Evolutionary conservation across 1,139 yeast genomes (phyloP).

Genomic region (Sugiyamaella castrensis): DNA sequence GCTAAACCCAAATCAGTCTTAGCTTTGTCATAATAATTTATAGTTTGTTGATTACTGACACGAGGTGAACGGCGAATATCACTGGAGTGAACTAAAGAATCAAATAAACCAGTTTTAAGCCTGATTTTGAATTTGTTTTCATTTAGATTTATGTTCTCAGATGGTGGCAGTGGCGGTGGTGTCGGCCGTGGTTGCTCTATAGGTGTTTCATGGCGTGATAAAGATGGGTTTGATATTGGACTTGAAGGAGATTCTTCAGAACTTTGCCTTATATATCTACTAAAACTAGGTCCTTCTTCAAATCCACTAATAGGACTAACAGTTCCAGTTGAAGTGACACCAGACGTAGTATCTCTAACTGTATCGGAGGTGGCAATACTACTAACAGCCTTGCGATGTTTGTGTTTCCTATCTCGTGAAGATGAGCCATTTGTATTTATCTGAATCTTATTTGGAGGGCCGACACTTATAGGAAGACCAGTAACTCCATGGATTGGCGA

Average conservation of each 20-base stretch:
- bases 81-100: slow-evolving; percentile 25
- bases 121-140: slow-evolving; percentile 30
- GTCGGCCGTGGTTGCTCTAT: not conserved
- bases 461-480: slow-evolving; percentile 63
- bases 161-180: slow-evolving; percentile 10
- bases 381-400: not conserved
- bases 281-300: not conserved
- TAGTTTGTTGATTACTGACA: slow-evolving; percentile 6
- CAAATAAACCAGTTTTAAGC: slow-evolving; percentile 42
- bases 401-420: not conserved
- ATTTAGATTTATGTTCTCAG: not conserved
- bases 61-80: slow-evolving; percentile 20
- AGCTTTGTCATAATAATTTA: slow-evolving; percentile 24
- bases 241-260: slow-evolving; percentile 4
- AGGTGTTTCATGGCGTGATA: slow-evolving; percentile 13
- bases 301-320: not conserved
- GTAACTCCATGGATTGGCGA: slow-evolving; percentile 54
- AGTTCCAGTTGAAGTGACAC: slow-evolving; percentile 8
- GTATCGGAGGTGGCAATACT: not conserved
- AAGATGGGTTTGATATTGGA: not conserved
- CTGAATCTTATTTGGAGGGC: slow-evolving; percentile 50
- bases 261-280: not conserved
- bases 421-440: slow-evolving; percentile 22
- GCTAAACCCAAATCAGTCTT: slow-evolving; percentile 20
- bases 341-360: not conserved